These are phyloP conservation scores for Nepenthes gracilis DNA, from an alignment of 148 eudicot species.

Conservation along the genomic window DNA sequence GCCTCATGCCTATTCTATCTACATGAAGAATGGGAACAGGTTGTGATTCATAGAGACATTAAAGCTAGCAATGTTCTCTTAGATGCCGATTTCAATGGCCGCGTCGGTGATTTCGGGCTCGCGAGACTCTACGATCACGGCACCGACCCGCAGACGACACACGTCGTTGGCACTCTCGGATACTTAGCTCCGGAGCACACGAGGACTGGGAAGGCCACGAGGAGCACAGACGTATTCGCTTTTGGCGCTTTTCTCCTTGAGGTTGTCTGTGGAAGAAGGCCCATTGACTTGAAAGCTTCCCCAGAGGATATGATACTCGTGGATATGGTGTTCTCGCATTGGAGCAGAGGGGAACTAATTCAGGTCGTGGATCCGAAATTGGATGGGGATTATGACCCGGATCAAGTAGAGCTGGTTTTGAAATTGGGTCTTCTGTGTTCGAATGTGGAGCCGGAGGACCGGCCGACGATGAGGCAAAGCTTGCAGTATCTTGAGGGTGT, in stretches of 20 bases:
- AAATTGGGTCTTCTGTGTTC: slow-evolving; percentile 34
- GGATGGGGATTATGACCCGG: slow-evolving; percentile 1
- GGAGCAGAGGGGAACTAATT: slow-evolving; percentile 3
- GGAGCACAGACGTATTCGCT: slow-evolving; percentile 5
- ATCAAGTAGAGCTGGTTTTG: slow-evolving; percentile 18
- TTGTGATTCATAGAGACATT: slow-evolving; percentile 7
- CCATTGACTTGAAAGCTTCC: slow-evolving; percentile 1
- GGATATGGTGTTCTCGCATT: slow-evolving; percentile 7
- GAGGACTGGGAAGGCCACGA: slow-evolving; percentile 8
- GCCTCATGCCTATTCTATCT: slow-evolving; percentile 11
- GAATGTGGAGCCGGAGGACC: slow-evolving; percentile 9
- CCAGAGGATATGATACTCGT: slow-evolving; percentile 5
- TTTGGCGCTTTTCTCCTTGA: slow-evolving; percentile 13
- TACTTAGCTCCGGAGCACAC: slow-evolving; percentile 9
- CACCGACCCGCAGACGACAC: slow-evolving; percentile 7
- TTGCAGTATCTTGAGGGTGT: slow-evolving; percentile 17
- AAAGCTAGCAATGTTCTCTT: slow-evolving; percentile 5
- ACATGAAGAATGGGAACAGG: slow-evolving; percentile 20
- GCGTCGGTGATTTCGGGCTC: slow-evolving; percentile 9
- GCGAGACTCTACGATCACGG: slow-evolving; percentile 8
- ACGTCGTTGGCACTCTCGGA: slow-evolving; percentile 7
- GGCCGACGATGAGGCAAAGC: slow-evolving; percentile 34
- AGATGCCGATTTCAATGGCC: slow-evolving; percentile 3
- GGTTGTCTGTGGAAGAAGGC: slow-evolving; percentile 16
- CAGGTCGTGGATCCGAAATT: slow-evolving; percentile 8